A percentile compares a stretch with the other conserved stretches of the same genome.
Conservation (phyloP, 805 yeast species). For the Metschnikowia gelsemii region DNA sequence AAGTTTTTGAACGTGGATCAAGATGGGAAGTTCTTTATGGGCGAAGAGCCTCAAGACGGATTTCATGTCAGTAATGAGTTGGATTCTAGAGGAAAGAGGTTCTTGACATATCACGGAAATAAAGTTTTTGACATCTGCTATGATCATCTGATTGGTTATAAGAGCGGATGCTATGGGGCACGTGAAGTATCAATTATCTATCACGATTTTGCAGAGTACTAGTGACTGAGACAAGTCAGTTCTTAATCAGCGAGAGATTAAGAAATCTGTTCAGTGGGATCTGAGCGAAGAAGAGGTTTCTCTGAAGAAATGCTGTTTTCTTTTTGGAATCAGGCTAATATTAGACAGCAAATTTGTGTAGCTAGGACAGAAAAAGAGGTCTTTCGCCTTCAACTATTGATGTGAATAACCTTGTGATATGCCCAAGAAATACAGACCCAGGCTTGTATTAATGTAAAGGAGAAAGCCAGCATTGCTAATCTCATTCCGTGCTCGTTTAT, state of each 20-base stretch:
- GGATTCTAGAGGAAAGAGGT: background rate
- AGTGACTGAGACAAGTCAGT: background rate
- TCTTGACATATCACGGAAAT: background rate
- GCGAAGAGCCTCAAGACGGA: background rate
- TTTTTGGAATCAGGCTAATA: background rate
- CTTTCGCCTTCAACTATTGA: background rate
- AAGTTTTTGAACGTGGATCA: background rate
- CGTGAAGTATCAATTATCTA: background rate
- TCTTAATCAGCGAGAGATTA: background rate
- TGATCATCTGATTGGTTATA: background rate
- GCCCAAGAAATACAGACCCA: no score
- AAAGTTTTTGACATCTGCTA: background rate
- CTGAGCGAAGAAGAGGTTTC: background rate
- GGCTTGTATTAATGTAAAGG: no score
- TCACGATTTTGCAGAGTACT: conserved; percentile 4
- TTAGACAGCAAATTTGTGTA: no score
- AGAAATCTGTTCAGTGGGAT: no score
- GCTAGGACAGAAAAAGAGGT: background rate
- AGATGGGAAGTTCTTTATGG: background rate
- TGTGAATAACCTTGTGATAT: no score
- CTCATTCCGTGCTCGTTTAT: no score
- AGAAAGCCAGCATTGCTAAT: no score
- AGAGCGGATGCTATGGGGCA: background rate
- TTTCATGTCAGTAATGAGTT: background rate
- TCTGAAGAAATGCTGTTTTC: background rate